Evolutionary conservation across 257 asterid species (phyloP), one percentile per base, ranked within the genome.

Genomic region (Solanum sparsipilum): DNA sequence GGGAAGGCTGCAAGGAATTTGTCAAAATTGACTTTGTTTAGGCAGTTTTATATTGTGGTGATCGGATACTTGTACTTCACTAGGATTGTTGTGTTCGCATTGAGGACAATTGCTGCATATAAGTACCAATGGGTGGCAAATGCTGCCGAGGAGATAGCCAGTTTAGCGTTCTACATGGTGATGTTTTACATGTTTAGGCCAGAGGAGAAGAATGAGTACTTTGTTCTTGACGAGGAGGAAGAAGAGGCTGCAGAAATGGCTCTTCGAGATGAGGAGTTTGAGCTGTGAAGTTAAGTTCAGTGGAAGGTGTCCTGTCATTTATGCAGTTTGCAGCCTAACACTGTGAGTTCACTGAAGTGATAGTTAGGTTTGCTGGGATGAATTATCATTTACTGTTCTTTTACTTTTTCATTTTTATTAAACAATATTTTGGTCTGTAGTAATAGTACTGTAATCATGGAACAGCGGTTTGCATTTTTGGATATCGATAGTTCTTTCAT

Each of bases 111-210:
- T n/a, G 94, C 98, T 13, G 98, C 96, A 71, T 97, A 95, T 86
- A 97, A 95, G 95, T 97, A 97, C 88, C 98, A 92, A 89, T 97
- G 99, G 99, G 98, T 96, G 90, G 95, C 98, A 41, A 92, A 86
- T 93, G 99, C 99, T 7, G 98, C 98, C 20, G 98, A 97, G 92
- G 99, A 97, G 94, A 93, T 96, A 4, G 99, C 96, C 0, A 95
- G 96, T 87, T 91, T 97, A 67, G 98, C 96, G 3, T 97, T 97
- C 86, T 97, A 97, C 86, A 65, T 90, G 0, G 92, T 94, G 75
- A 96, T 97, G 93, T 97, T 97, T 88, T 94, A 97, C 93, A 97
- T 96, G 99, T 97, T 96, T 91, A 96, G 98, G 98, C 99, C 99
- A 2, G 95, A 90, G 9, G 97, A 94, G 93, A 95, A 89, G 94